Evolutionary conservation across 805 yeast species (phyloP).

Genomic region (Grigorovia jiainica): DNA sequence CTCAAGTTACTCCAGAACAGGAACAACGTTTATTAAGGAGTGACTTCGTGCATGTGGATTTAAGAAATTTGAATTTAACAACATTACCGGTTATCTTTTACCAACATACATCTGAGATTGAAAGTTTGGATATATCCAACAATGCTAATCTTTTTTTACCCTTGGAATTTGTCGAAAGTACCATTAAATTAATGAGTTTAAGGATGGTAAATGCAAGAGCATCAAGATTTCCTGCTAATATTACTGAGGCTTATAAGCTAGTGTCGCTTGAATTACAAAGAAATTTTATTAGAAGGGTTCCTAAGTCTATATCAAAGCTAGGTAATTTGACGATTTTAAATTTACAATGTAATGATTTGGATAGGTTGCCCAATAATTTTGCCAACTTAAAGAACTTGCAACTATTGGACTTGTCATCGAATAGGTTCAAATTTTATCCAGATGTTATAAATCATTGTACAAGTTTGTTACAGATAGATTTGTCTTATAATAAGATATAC

Average conservation of each 20-base stretch:
- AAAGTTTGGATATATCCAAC: constrained; percentile 70
- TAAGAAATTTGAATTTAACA: constrained; percentile 64
- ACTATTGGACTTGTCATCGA: constrained; percentile 69
- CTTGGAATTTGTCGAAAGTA: constrained; percentile 72
- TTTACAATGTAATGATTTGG: constrained; percentile 68
- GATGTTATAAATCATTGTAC: constrained; percentile 52
- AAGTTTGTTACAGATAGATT: constrained; percentile 56
- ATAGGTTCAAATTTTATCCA: constrained; percentile 55
- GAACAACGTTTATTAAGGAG: constrained; percentile 48
- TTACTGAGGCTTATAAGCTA: constrained; percentile 59
- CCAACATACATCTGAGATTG: constrained; percentile 72
- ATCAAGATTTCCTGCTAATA: constrained; percentile 61
- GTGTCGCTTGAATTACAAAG: constrained; percentile 64
- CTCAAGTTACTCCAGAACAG: constrained; percentile 56
- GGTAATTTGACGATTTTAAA: constrained; percentile 48
- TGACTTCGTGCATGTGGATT: constrained; percentile 64
- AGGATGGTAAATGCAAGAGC: constrained; percentile 66
- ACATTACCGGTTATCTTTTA: constrained; percentile 79
- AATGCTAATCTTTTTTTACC: constrained; percentile 84
- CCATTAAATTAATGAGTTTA: constrained; percentile 58
- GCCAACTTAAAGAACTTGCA: constrained; percentile 45
- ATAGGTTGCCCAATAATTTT: constrained; percentile 51
- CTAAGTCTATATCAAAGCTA: constrained; percentile 46
- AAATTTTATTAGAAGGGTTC: constrained; percentile 60
- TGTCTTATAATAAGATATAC: constrained; percentile 70